Percentiles rank a stretch among this genome's conserved stretches.
Conservation (phyloP, 176 grass and related monocot species). For the Stipa capillata region DNA sequence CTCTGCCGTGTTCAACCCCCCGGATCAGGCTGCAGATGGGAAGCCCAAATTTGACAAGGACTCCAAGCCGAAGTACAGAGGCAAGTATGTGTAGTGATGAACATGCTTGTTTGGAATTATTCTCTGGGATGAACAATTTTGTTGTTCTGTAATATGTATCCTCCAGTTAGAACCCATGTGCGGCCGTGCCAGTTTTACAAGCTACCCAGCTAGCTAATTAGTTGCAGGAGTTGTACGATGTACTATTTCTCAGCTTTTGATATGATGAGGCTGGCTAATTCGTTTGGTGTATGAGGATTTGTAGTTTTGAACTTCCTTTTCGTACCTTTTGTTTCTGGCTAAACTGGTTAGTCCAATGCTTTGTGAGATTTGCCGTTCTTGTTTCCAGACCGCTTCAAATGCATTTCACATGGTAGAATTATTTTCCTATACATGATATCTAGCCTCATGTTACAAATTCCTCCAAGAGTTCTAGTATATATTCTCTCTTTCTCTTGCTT, state of each 20-base stretch:
- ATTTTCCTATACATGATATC: too few relatives aligned
- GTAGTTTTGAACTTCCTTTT: neutral
- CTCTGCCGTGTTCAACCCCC: slow-evolving; percentile 56
- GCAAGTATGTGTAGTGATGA: slow-evolving; percentile 70
- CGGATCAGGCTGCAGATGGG: slow-evolving; percentile 28
- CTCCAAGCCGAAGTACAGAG: slow-evolving; percentile 85
- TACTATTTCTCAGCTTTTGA: neutral
- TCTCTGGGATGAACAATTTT: neutral
- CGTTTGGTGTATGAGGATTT: neutral
- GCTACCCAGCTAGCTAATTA: neutral
- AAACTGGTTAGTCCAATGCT: neutral
- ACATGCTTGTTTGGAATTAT: neutral
- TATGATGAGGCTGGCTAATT: neutral
- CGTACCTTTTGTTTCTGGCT: neutral
- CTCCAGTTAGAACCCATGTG: neutral
- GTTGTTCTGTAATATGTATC: slow-evolving; percentile 11
- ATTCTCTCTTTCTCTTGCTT: too few relatives aligned
- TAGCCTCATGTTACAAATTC: too few relatives aligned
- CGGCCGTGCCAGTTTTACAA: neutral
- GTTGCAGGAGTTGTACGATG: neutral
- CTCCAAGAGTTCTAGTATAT: too few relatives aligned
- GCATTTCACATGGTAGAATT: too few relatives aligned
- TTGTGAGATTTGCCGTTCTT: neutral
- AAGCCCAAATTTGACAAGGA: slow-evolving; percentile 50
- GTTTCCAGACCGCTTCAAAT: neutral